These are phyloP conservation scores for Globisporangium nagaii DNA, from an alignment of 352 stramenopile species.

Conservation along the genomic window DNA sequence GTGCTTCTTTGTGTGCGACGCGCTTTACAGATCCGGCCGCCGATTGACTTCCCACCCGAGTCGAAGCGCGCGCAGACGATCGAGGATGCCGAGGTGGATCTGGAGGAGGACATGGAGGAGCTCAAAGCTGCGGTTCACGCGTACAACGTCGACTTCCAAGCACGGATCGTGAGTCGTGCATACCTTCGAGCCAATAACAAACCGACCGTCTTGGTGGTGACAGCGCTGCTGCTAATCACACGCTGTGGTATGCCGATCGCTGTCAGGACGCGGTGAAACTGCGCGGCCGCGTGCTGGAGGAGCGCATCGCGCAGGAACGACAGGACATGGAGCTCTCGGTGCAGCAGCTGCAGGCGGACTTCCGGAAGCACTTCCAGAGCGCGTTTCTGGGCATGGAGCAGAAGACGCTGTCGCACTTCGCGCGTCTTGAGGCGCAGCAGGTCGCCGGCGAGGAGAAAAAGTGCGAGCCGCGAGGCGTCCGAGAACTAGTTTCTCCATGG, in stretches of 20 bases:
- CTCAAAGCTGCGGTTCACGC: constrained; percentile 71
- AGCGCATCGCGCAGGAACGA: constrained; percentile 40
- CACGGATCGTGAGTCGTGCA: constrained; percentile 51
- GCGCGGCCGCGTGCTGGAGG: constrained; percentile 46
- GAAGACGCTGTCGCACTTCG: constrained; percentile 57
- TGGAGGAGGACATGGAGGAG: constrained; percentile 79
- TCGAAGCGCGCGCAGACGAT: constrained; percentile 72
- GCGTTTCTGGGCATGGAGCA: constrained; percentile 51
- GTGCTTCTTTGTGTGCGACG: neutral
- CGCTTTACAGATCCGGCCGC: constrained; percentile 43
- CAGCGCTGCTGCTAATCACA: no score
- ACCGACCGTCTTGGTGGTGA: neutral
- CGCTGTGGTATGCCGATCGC: no score
- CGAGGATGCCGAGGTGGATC: constrained; percentile 61
- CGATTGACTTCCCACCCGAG: constrained; percentile 57
- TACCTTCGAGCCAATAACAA: no score
- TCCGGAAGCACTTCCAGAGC: constrained; percentile 42
- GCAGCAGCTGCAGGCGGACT: constrained; percentile 38
- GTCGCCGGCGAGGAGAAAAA: constrained; percentile 41
- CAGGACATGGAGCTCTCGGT: constrained; percentile 56
- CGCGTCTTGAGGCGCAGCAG: constrained; percentile 41
- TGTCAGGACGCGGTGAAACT: constrained; percentile 63
- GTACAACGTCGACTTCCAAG: constrained; percentile 83
- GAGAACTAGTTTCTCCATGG: neutral
- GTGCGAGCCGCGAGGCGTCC: constrained; percentile 24